Percentiles rank a stretch among this genome's conserved stretches.
These are phyloP conservation scores for Phaffia rhodozyma DNA, from an alignment of 1,284 basidiomycete species.

Conservation along the genomic window DNA sequence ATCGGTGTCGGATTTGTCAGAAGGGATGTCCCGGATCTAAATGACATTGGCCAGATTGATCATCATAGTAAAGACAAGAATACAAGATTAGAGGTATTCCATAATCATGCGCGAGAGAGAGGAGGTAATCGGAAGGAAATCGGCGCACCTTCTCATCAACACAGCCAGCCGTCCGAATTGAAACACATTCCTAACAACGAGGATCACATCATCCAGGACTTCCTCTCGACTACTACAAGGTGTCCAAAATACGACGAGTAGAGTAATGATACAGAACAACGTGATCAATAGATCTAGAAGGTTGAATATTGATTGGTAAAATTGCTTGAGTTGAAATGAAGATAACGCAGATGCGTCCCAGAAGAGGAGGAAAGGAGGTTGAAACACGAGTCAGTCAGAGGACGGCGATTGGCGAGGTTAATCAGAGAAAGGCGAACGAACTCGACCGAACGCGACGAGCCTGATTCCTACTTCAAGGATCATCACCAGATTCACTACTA, in stretches of 20 bases:
- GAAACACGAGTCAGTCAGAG: background rate
- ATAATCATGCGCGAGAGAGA: background rate
- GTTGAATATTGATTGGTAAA: constrained; percentile 87
- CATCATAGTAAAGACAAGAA: background rate
- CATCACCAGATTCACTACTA: constrained; percentile 84
- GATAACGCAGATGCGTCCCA: background rate
- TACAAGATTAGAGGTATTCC: background rate
- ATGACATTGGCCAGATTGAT: constrained; percentile 1
- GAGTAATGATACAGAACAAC: constrained; percentile 68
- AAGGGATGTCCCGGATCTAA: constrained; percentile 83
- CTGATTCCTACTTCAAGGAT: constrained; percentile 80
- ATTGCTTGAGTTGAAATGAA: constrained; percentile 52
- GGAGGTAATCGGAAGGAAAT: background rate
- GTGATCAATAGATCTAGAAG: constrained; percentile 75
- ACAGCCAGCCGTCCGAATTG: constrained; percentile 80
- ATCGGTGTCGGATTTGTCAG: constrained; percentile 84
- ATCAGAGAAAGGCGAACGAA: constrained; percentile 37
- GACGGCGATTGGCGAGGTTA: background rate
- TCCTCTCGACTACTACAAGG: constrained; percentile 65
- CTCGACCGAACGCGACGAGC: constrained; percentile 78
- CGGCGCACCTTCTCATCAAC: constrained; percentile 73
- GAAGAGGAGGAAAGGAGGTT: background rate
- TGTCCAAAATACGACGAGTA: constrained; percentile 57
- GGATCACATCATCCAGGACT: constrained; percentile 73
- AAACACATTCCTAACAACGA: constrained; percentile 78